A percentile compares a stretch with the other conserved stretches of the same genome.
Evolutionary conservation across 2,329 filamentous ascomycete genomes (phyloP).

Genomic region (Alternaria viburni): DNA sequence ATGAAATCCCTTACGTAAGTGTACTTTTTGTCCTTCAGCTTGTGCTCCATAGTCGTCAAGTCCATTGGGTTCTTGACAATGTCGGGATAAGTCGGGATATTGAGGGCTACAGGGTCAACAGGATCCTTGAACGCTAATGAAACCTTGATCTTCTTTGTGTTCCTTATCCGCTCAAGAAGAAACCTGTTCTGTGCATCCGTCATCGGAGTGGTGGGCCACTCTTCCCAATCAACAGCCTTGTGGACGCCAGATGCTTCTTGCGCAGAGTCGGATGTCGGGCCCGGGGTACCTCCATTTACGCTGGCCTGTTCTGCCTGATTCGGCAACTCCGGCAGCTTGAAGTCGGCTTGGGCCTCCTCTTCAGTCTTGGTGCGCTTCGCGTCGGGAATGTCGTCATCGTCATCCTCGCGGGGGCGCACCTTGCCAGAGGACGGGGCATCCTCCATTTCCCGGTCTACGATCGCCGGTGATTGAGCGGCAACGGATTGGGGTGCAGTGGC

Average conservation of each 20-base stretch:
- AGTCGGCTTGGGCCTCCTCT: constrained; percentile 42
- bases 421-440: constrained; percentile 49
- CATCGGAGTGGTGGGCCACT: constrained; percentile 43
- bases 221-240: constrained; percentile 40
- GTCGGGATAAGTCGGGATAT: constrained; percentile 75
- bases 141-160: constrained; percentile 85
- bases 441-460: constrained; percentile 45
- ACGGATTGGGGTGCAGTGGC: constrained; percentile 17
- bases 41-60: constrained; percentile 79
- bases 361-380: constrained; percentile 84
- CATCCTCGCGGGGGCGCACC: constrained; percentile 69
- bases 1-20: constrained; percentile 73
- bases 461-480: constrained; percentile 31
- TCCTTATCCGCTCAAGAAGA: constrained; percentile 70
- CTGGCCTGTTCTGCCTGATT: constrained; percentile 38
- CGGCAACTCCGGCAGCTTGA: constrained; percentile 54
- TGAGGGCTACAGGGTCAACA: constrained; percentile 76
- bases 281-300: constrained; percentile 26
- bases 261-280: constrained; percentile 34
- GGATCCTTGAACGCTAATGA: constrained; percentile 77
- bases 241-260: constrained; percentile 41
- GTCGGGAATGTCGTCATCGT: constrained; percentile 64
- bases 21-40: constrained; percentile 75
- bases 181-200: constrained; percentile 67
- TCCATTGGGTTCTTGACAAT: constrained; percentile 83